These are phyloP conservation scores for Roridomyces roridus DNA, from an alignment of 768 basidiomycete species.

Conservation along the genomic window DNA sequence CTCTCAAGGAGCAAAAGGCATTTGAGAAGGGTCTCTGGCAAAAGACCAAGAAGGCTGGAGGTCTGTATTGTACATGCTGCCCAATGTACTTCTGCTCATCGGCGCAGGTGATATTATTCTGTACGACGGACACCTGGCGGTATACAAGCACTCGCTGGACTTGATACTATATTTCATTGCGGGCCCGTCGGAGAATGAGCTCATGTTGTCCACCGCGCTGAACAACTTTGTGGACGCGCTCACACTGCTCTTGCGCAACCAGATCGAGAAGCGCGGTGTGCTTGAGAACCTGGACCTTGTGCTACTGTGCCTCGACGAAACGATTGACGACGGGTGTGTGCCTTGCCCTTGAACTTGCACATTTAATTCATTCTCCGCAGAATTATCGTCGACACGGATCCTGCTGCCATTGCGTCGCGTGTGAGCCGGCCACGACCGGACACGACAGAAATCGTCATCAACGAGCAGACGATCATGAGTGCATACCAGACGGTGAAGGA, in stretches of 20 bases:
- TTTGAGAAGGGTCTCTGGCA: conserved; percentile 97
- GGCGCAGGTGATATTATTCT: conserved; percentile 94
- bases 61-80: conserved; percentile 32
- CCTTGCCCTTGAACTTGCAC: background rate
- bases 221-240: conserved; percentile 87
- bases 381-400: conserved; percentile 96
- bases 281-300: conserved; percentile 95
- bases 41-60: conserved; percentile 94
- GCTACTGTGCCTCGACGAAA: conserved; percentile 92
- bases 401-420: conserved; percentile 92
- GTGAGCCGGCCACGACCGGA: conserved; percentile 94
- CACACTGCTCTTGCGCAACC: conserved; percentile 84
- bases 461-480: conserved; percentile 94
- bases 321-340: conserved; percentile 94
- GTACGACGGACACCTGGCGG: conserved; percentile 87
- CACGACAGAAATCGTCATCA: conserved; percentile 95
- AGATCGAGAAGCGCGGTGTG: conserved; percentile 93
- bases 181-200: conserved; percentile 88
- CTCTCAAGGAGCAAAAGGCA: conserved; percentile 89
- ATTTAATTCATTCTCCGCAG: conserved; percentile 45
- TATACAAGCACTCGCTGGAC: conserved; percentile 95
- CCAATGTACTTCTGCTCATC: background rate
- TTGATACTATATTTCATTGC: conserved; percentile 95
- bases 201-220: conserved; percentile 91
- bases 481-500: conserved; percentile 92